Evolutionary conservation across 805 yeast species (phyloP).

Genomic region (Yamadazyma phyllophila): DNA sequence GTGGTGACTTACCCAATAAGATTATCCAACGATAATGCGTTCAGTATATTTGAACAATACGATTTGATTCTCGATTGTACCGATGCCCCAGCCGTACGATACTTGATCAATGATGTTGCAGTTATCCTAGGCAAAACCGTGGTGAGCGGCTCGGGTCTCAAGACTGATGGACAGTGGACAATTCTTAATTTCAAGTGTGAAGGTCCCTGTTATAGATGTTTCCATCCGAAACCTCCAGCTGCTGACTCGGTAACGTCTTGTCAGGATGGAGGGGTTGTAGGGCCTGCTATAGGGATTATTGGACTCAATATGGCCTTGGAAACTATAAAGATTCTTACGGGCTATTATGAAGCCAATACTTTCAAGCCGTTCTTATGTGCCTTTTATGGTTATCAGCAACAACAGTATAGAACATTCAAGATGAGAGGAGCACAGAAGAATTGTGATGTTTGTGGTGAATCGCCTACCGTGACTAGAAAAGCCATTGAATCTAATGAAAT

Average conservation of each 20-base stretch:
- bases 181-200: constrained; percentile 59
- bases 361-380: constrained; percentile 69
- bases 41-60: constrained; percentile 57
- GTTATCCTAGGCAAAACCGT: constrained; percentile 67
- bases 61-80: constrained; percentile 91
- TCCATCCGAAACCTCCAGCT: constrained; percentile 88
- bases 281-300: constrained; percentile 92
- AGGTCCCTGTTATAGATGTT: constrained; percentile 95
- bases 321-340: constrained; percentile 69
- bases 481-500: constrained; percentile 46
- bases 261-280: constrained; percentile 81
- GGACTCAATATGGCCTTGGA: constrained; percentile 91
- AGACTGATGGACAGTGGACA: constrained; percentile 86
- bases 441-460: constrained; percentile 66
- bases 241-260: constrained; percentile 81
- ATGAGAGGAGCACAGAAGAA: constrained; percentile 65
- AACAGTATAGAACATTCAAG: constrained; percentile 67
- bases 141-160: constrained; percentile 89
- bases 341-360: constrained; percentile 44
- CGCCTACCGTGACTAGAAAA: constrained; percentile 48
- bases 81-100: constrained; percentile 85
- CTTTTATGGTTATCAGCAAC: constrained; percentile 66
- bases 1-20: constrained; percentile 52
- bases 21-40: constrained; percentile 56
- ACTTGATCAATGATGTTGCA: constrained; percentile 81